These are phyloP conservation scores for Kluyveromyces lactis DNA, from an alignment of 805 yeast genomes.

Conservation along the genomic window DNA sequence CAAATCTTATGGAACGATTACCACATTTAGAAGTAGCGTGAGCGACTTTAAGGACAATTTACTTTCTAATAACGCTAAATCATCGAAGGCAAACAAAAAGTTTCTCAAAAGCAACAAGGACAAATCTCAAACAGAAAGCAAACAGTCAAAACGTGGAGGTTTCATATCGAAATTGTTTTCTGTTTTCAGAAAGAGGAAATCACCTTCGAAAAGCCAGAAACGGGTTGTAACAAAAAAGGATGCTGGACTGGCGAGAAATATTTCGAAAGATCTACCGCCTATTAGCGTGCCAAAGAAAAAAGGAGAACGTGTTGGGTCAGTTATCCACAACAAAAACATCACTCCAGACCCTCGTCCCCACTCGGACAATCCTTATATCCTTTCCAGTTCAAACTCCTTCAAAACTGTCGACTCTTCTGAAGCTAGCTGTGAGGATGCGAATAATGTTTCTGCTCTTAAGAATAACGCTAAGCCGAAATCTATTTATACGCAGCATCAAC, in stretches of 20 bases:
- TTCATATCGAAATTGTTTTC: not conserved
- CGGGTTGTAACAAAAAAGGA: not conserved
- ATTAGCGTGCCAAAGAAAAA: too few species aligned
- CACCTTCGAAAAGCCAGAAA: not conserved
- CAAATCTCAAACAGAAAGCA: not conserved
- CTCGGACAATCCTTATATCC: too few species aligned
- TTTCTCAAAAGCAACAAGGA: not conserved
- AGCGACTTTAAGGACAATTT: constrained; percentile 18
- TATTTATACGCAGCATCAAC: not conserved
- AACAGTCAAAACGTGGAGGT: not conserved
- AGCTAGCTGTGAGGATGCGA: too few species aligned
- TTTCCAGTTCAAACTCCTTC: too few species aligned
- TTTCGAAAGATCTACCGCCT: too few species aligned
- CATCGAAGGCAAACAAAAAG: not conserved
- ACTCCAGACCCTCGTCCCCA: too few species aligned
- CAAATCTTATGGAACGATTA: constrained; percentile 25
- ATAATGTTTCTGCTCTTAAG: too few species aligned
- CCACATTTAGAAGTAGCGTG: constrained; percentile 25
- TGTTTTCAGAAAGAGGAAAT: not conserved
- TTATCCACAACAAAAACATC: not conserved
- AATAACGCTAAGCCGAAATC: too few species aligned
- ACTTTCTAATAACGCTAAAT: not conserved
- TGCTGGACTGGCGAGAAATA: not conserved
- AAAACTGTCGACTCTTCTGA: too few species aligned
- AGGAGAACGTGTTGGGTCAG: not conserved